Evolutionary conservation across 2,329 filamentous ascomycete genomes (phyloP), one percentile per base, ranked within the genome.

Genomic region (Simplicillium sp.): DNA sequence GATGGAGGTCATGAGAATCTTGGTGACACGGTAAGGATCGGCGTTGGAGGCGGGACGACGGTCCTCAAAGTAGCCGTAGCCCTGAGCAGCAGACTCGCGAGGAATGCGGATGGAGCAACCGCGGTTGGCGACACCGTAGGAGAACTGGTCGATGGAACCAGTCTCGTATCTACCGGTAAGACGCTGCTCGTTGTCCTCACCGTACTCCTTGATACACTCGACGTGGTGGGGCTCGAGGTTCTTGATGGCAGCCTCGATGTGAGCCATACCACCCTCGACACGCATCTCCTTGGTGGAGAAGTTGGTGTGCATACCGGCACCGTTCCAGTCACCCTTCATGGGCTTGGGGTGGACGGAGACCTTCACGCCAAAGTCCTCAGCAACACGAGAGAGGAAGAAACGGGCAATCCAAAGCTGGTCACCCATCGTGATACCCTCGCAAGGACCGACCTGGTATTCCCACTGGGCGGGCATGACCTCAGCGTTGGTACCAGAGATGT

Each of bases 381-480:
- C 86, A 46, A 97, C 85, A 51, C 89, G 85, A 75, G 83, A 75
- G 39, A 92, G 82, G 56, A 92, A 75, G 73, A 88, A 92, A 51
- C 87, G 83, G 3, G 65, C 55, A 57, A 95, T 74, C 92, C 90
- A 97, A 56, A 98, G 87, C 60, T 97, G 82, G 66, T 98, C 92
- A 65, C 92, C 92, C 75, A 97, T 84, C 62, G 82, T 72, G 55
- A 96, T 96, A 49, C 88, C 90, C 41, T 71, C 66, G 68, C 87
- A 94, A 49, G 90, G 90, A 43, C 90, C 90, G 56, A 96, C 86
- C 64, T 96, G 90, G 80, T 87, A 96, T 66, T 97, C 90, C 90
- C 90, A 97, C 68, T 96, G 90, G 46, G 85, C 88, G 49, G 88
- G 85, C 86, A 96, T 94, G 59, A 98, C 92, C 77, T 98, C 92